A percentile compares a stretch with the other conserved stretches of the same genome.
Evolutionary conservation across 1,284 basidiomycete species (phyloP).

Genomic region (Bondarzewia mesenterica): DNA sequence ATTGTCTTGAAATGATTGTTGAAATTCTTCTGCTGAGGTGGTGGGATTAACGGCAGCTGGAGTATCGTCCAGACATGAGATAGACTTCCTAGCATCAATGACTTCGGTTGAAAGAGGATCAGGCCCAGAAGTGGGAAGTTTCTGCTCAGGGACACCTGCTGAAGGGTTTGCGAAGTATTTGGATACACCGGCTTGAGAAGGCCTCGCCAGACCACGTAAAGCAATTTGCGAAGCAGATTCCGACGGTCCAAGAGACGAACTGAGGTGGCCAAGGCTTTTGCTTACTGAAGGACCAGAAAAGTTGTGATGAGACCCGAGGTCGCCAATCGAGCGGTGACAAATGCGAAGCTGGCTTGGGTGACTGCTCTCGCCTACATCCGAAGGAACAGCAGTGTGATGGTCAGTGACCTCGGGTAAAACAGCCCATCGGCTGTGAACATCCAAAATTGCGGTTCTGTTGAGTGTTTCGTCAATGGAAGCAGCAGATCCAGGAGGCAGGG

Average conservation of each 20-base stretch:
- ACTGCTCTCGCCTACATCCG: too few relatives aligned
- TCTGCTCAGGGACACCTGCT: neutral
- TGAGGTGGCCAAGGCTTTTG: conserved; percentile 3
- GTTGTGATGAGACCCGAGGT: too few relatives aligned
- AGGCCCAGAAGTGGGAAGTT: too few relatives aligned
- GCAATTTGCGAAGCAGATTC: conserved; percentile 42
- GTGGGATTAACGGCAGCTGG: too few relatives aligned
- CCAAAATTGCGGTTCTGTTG: neutral
- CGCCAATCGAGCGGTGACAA: too few relatives aligned
- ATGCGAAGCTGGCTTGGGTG: too few relatives aligned
- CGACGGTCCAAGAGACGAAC: conserved; percentile 39
- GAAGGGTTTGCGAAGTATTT: neutral
- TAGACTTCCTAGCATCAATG: too few relatives aligned
- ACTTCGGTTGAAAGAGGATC: too few relatives aligned
- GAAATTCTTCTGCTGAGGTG: too few relatives aligned
- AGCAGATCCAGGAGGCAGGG: conserved; percentile 13
- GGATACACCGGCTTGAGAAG: neutral
- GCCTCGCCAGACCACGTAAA: conserved; percentile 5
- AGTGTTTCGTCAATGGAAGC: neutral
- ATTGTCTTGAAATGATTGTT: too few relatives aligned
- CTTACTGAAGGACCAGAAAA: too few relatives aligned
- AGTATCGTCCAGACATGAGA: too few relatives aligned
- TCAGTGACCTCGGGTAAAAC: neutral
- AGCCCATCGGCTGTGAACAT: neutral
- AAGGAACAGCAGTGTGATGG: neutral